Evolutionary conservation across 352 stramenopile species (phyloP).

Genomic region (Phytophthora litchii): DNA sequence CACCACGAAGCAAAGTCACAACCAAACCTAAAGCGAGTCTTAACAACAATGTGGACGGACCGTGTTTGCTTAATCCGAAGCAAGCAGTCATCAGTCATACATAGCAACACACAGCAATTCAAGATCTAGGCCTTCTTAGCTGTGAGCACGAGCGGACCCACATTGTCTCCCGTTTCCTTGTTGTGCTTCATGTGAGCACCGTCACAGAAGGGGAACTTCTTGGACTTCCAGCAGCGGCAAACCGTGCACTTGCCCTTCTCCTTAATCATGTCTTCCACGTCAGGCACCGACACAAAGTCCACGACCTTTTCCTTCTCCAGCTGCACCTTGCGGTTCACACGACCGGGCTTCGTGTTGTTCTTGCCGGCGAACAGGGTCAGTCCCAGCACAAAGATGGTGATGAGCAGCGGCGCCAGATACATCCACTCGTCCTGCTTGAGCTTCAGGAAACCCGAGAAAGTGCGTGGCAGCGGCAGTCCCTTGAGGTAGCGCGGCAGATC

Average conservation of each 20-base stretch:
- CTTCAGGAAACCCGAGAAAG: slow-evolving; percentile 82
- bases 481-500: slow-evolving; percentile 86
- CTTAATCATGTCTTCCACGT: slow-evolving; percentile 80
- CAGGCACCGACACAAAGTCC: slow-evolving; percentile 62
- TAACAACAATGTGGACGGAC: slow-evolving; percentile 11
- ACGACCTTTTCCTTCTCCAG: slow-evolving; percentile 88
- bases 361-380: slow-evolving; percentile 76
- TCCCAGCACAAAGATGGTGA: slow-evolving; percentile 76
- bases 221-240: slow-evolving; percentile 90
- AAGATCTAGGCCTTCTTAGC: slow-evolving; percentile 46
- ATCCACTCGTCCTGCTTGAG: slow-evolving; percentile 87
- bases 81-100: slow-evolving; percentile 33
- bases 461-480: slow-evolving; percentile 79
- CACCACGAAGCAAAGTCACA: neutral
- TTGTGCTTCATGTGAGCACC: slow-evolving; percentile 87
- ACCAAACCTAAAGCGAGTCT: neutral
- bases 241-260: slow-evolving; percentile 86
- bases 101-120: slow-evolving; percentile 19
- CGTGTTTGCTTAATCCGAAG: slow-evolving; percentile 33
- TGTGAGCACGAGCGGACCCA: slow-evolving; percentile 75
- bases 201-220: slow-evolving; percentile 88
- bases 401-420: slow-evolving; percentile 81
- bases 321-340: slow-evolving; percentile 71
- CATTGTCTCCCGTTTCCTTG: slow-evolving; percentile 87
- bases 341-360: slow-evolving; percentile 51